Percentiles rank a stretch among this genome's conserved stretches.
phyloP scores from a whole-genome alignment of 106 monocot genomes.

The Cymbidium sinense region DNA sequence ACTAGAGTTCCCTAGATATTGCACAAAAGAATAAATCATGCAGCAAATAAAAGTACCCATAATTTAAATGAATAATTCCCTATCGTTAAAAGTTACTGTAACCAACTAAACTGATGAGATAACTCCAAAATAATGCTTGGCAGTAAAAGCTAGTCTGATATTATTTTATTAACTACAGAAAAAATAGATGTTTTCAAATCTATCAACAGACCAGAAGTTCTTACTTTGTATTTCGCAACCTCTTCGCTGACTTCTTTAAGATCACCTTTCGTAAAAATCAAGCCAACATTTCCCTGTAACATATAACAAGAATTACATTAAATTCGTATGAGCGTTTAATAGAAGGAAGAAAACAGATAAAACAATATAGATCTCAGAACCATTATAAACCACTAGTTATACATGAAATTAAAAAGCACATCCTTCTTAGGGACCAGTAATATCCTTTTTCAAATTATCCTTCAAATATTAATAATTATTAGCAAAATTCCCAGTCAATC shows the following conservation, averaged over 20 bases:
- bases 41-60: no score
- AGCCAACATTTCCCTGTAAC: slow-evolving; percentile 71
- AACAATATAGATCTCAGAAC: background rate
- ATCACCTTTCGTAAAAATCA: slow-evolving; percentile 91
- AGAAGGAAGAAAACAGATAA: background rate
- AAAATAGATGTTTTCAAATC: background rate
- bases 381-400: background rate
- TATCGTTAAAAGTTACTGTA: no score
- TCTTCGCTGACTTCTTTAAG: slow-evolving; percentile 92
- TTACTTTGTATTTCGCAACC: slow-evolving; percentile 77
- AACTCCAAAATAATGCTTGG: background rate
- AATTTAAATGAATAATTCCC: no score
- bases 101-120: no score
- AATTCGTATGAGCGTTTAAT: background rate
- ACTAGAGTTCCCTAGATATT: no score
- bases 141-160: background rate
- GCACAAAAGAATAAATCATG: no score
- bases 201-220: background rate
- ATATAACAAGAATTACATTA: background rate
- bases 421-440: background rate
- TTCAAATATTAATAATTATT: background rate
- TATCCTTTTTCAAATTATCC: background rate
- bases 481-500: background rate
- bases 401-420: no score
- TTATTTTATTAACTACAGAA: background rate